phyloP scores from a whole-genome alignment of 1,139 yeast species.

The Magnusiomyces tetraspermus region DNA sequence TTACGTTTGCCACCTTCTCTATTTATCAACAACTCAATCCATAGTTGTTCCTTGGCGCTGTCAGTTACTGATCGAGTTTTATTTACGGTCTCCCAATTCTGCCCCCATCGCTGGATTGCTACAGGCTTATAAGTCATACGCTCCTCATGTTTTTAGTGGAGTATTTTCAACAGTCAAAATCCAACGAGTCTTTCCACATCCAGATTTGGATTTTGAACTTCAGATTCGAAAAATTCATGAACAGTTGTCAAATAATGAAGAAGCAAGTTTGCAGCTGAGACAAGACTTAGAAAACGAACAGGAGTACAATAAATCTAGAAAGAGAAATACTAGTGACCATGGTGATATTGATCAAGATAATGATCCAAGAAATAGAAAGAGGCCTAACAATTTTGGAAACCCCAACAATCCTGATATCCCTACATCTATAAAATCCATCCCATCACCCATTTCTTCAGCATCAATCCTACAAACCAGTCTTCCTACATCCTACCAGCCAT shows the following conservation, averaged over 20 bases:
- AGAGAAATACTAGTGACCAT: too few relatives aligned
- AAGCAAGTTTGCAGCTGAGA: background rate
- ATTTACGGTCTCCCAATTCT: constrained; percentile 30
- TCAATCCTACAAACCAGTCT: background rate
- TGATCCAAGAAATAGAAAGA: too few relatives aligned
- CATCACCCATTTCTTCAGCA: background rate
- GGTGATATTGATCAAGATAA: too few relatives aligned
- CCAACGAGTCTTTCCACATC: constrained; percentile 22
- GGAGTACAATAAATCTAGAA: constrained; percentile 5
- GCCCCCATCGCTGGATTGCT: constrained; percentile 29
- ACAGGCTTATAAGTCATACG: constrained; percentile 25
- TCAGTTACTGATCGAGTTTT: constrained; percentile 30
- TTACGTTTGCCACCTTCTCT: constrained; percentile 37
- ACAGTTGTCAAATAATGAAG: background rate
- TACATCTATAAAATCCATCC: too few relatives aligned
- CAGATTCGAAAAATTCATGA: constrained; percentile 6
- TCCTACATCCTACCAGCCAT: background rate
- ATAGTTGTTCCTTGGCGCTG: constrained; percentile 35
- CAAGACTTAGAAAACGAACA: background rate
- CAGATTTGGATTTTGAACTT: constrained; percentile 19
- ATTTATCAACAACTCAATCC: constrained; percentile 30
- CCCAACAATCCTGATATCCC: too few relatives aligned
- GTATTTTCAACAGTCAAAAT: constrained; percentile 10
- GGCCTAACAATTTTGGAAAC: too few relatives aligned
- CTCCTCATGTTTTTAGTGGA: constrained; percentile 24